Evolutionary conservation across 176 grass and related monocot species (phyloP).

Genomic region (Zoysia japonica): DNA sequence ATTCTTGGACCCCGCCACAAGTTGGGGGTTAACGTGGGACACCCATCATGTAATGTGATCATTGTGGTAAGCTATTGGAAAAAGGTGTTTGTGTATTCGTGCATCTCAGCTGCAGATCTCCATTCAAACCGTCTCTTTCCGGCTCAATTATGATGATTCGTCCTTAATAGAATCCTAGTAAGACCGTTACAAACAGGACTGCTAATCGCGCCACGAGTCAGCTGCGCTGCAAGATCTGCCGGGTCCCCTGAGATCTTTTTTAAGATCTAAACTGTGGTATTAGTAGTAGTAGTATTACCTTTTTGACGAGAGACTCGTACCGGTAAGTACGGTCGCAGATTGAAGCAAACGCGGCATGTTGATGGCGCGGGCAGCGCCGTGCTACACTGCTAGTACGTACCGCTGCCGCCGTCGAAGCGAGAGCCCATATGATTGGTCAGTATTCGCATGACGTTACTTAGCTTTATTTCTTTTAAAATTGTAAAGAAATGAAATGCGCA

Average conservation of each 20-base stretch:
- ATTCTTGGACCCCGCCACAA: constrained; percentile 25
- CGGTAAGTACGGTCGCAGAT: neutral
- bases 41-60: constrained; percentile 31
- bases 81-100: neutral
- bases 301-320: too few relatives aligned
- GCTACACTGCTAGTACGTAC: too few relatives aligned
- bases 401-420: constrained; percentile 9
- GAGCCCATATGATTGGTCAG: constrained; percentile 35
- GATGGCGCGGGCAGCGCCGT: neutral
- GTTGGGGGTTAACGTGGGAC: constrained; percentile 47
- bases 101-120: neutral
- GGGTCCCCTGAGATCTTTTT: neutral
- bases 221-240: neutral
- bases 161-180: neutral
- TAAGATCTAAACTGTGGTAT: neutral
- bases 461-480: neutral
- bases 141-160: neutral
- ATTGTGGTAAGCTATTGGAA: neutral
- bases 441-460: constrained; percentile 1
- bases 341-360: constrained; percentile 31
- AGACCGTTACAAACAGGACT: neutral
- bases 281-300: too few relatives aligned
- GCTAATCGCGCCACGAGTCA: neutral
- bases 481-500: neutral
- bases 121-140: neutral